A percentile compares a stretch with the other conserved stretches of the same genome.
Conservation (phyloP, 108 stramenopile species). For the Nannochloropsis gaditana region DNA sequence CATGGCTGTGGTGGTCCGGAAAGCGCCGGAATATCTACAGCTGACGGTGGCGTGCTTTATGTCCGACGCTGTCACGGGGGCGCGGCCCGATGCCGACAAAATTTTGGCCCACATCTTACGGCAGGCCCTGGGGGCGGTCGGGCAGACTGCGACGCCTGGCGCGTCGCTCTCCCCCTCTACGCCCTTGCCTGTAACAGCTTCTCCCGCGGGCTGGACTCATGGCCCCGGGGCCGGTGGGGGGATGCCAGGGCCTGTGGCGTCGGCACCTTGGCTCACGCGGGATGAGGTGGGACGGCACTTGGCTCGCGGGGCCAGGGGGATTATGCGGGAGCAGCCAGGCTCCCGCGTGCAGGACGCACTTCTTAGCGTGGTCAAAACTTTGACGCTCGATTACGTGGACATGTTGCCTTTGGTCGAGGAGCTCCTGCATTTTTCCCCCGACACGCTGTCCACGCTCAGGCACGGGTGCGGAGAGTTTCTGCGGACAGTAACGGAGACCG, state of each 20-base stretch:
- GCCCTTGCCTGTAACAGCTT: not conserved
- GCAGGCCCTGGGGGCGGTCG: not conserved
- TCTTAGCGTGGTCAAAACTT: not conserved
- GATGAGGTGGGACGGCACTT: not conserved
- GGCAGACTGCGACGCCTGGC: not conserved
- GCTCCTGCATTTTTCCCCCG: not conserved
- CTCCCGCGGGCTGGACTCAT: not conserved
- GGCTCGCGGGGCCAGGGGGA: not conserved
- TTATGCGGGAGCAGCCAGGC: not conserved
- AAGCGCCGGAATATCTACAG: not conserved
- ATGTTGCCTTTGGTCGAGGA: not conserved
- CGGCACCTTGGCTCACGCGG: not conserved
- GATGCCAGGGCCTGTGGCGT: no score
- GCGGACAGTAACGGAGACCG: not conserved
- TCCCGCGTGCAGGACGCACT: not conserved
- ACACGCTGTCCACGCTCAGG: not conserved
- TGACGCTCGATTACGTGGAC: not conserved
- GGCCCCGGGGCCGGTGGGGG: no score
- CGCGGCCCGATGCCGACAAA: not conserved
- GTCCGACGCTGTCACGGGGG: not conserved
- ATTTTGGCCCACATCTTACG: not conserved
- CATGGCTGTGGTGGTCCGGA: not conserved
- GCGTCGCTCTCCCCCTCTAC: not conserved
- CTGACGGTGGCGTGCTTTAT: not conserved
- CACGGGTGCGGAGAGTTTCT: not conserved